Base-by-base conservation (phyloP, 2,329 filamentous ascomycete genomes). In the Sporothrix dimorphospora region DNA sequence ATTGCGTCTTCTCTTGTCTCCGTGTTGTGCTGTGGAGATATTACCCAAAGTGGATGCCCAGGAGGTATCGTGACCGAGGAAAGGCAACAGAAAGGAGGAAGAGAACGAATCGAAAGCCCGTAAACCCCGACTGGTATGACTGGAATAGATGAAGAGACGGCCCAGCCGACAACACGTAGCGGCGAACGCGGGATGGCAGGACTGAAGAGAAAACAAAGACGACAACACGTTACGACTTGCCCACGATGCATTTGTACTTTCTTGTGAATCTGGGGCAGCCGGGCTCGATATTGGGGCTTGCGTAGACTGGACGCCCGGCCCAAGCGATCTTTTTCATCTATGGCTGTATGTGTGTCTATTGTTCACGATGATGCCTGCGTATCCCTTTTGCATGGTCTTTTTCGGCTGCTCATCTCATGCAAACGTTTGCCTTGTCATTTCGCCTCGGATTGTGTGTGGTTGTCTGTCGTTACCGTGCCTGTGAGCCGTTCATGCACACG, bases 281-380 rank as follows among this genome's bases (percentile, higher is more conserved):
- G 57, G 57, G 30, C 19, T 61, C 19, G 57, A 61, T 61, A 61
- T 61, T 61, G n/a, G 21, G 51, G 57, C 53, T 61, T 61, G 57
- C 57, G 57, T 61, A 40, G 57, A 40, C 34, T 4, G 9, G 19
- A 11, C n/a, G 30, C 42, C 12, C 42, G 42, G 42, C 1, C 42
- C 12, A 47, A 14, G 42, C 19, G 42, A 19, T 47, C 14, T 16
- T 19, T 45, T 47, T 16, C 42, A 47, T 19, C 19, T 38, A 7
- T 40, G 21, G 24, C 16, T 19, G 42, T 47, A 5, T 5, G 42
- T 47, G 42, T 47, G 12, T 47, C 1, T 19, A 14, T 4, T 14
- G 16, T 61, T 61, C 57, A 61, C 57, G 57, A 61, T 61, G 34
- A 12, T 40, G 2, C 14, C 5, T 21, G 4, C 4, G 57, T 61